Base-by-base conservation (phyloP, 192 early-diverging fungal species). In the Coemansia aciculifera region DNA sequence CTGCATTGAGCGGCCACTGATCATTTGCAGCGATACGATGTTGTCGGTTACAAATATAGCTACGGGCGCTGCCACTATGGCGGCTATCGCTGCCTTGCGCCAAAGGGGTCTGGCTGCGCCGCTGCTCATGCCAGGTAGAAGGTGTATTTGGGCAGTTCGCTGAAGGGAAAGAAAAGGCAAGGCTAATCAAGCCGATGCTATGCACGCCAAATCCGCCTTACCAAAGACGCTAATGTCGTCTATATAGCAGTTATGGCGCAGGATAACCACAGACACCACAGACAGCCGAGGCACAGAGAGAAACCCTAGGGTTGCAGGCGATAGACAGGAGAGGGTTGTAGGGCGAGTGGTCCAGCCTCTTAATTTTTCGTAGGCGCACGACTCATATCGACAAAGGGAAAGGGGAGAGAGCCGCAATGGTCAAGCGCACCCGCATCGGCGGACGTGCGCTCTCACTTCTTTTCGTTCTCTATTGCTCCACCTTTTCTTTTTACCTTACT, bases 1-100 rank as follows among this genome's bases (percentile, higher is more conserved):
- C 88, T 85, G 84, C 84, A 85, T 85, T n/a, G 84, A 85, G 56
- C 84, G 79, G 15, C 84, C 84, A 2, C 51, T 72, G 42, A 85
- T 73, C 71, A 78, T 75, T 56, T 74, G 76, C 64, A 85, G 66
- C 34, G 84, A 75, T 43, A 71, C 49, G 13, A 82, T 29, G 68
- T 77, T 76, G 71, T 82, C 72, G 40, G 62, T 68, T 3, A 74
- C 19, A 64, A 79, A 85, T 1, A 74, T 32, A 5, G 42, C 43
- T 17, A 78, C 65, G 23, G 76, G 78, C 10, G 68, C 39, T 13
- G 63, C 40, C 3, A 68, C 68, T 32, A 69, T 38, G 5, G 65
- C 59, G 10, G 68, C 64, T 13, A 75, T 49, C 23, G 60, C 52
- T n/a, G 60, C 15, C 17, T 60, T 61, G 23, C 64, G 68, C 59